Evolutionary conservation across 2,329 filamentous ascomycete species (phyloP).

Genomic region (Fusarium tupiense): DNA sequence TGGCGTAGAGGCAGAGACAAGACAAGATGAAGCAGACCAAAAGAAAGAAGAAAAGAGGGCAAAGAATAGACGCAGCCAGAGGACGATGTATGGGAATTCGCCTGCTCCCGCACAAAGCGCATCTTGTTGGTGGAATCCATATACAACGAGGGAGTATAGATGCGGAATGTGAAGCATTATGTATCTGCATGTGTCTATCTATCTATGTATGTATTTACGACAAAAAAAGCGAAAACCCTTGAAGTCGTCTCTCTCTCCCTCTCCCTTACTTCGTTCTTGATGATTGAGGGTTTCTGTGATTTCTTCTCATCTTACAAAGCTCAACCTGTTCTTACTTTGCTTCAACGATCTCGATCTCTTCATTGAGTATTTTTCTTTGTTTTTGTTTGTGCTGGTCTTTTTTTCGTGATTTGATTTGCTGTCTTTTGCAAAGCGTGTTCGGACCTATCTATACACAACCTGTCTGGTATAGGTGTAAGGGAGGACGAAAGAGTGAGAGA

Average conservation of each 20-base stretch:
- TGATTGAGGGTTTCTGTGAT: not conserved
- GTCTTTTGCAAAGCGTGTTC: not conserved
- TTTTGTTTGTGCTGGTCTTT: not conserved
- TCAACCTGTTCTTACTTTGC: not conserved
- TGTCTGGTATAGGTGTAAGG: not conserved
- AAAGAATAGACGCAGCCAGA: not conserved
- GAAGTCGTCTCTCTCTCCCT: not conserved
- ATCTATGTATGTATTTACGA: not conserved
- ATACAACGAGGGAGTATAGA: constrained; percentile 15
- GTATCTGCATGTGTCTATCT: not conserved
- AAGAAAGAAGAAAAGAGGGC: not conserved
- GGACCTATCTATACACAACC: constrained; percentile 5
- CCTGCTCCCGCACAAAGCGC: constrained; percentile 12
- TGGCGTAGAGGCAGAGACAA: constrained; percentile 31
- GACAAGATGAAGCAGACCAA: constrained; percentile 22
- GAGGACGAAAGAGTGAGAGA: not conserved
- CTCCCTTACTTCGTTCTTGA: constrained; percentile 10
- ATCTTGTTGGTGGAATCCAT: constrained; percentile 12
- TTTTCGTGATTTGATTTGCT: constrained; percentile 7
- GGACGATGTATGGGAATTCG: not conserved
- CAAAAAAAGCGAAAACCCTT: constrained; percentile 1
- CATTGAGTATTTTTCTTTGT: constrained; percentile 6
- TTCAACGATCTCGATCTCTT: not conserved
- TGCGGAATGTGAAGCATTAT: constrained; percentile 13
- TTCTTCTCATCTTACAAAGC: constrained; percentile 5